phyloP scores from a whole-genome alignment of 2,329 filamentous ascomycete genomes.

The Raffaelea arxii region DNA sequence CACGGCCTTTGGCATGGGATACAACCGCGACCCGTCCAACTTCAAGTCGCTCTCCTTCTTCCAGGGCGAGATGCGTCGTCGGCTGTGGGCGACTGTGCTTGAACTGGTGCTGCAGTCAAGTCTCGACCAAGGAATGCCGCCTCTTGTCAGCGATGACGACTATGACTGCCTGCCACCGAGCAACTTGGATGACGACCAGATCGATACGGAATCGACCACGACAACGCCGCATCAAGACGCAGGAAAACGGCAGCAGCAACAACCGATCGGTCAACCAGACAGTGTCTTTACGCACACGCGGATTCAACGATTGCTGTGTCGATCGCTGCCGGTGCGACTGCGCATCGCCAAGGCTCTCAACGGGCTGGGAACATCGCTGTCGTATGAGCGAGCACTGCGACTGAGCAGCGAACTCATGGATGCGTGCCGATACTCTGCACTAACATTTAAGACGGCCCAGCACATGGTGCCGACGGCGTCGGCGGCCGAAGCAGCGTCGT shows the following conservation, averaged over 20 bases:
- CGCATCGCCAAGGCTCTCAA: constrained; percentile 12
- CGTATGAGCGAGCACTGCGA: constrained; percentile 13
- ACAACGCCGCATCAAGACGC: background rate
- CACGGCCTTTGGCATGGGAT: constrained; percentile 46
- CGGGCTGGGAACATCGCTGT: constrained; percentile 8
- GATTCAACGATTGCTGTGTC: constrained; percentile 16
- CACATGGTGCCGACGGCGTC: background rate
- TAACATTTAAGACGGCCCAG: constrained; percentile 4
- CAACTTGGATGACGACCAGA: constrained; percentile 42
- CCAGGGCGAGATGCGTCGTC: constrained; percentile 42
- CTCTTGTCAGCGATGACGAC: constrained; percentile 33
- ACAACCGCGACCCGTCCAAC: constrained; percentile 45
- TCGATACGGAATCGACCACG: constrained; percentile 23
- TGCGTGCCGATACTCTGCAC: constrained; percentile 9
- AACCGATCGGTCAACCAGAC: constrained; percentile 9
- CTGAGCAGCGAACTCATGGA: constrained; percentile 12
- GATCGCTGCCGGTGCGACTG: constrained; percentile 11
- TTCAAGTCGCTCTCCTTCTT: constrained; percentile 37
- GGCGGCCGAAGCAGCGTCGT: constrained; percentile 2
- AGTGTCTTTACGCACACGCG: constrained; percentile 10
- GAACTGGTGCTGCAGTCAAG: constrained; percentile 44
- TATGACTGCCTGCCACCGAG: constrained; percentile 40
- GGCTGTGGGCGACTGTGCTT: constrained; percentile 46
- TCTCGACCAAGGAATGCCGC: constrained; percentile 39
- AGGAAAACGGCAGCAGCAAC: background rate